Evolutionary conservation across 306 rosid species (phyloP).

Genomic region (Begonia peltatifolia): DNA sequence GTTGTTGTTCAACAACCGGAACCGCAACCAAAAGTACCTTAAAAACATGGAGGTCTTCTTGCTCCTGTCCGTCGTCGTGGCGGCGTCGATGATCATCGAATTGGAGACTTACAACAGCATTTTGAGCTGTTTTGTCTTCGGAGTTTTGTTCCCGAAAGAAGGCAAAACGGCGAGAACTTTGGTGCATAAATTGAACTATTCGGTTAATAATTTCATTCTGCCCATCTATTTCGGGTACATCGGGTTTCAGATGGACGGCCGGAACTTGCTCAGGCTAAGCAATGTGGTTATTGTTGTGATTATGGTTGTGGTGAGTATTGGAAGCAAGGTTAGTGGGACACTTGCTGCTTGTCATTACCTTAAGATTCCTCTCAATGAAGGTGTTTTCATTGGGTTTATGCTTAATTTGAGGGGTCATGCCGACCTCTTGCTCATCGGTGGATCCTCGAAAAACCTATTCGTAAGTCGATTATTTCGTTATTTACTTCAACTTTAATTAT

Average conservation of each 20-base stretch:
- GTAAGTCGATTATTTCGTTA: conserved; percentile 30
- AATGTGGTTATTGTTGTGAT: conserved; percentile 10
- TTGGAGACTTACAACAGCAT: conserved; percentile 45
- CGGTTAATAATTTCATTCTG: conserved; percentile 67
- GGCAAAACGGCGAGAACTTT: conserved; percentile 82
- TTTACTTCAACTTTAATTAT: not conserved
- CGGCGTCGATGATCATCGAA: conserved; percentile 49
- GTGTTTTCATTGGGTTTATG: conserved; percentile 56
- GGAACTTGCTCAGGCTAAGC: conserved; percentile 13
- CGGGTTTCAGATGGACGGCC: conserved; percentile 62
- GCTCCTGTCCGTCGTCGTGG: conserved; percentile 37
- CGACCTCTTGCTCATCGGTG: conserved; percentile 69
- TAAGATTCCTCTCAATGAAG: conserved; percentile 53
- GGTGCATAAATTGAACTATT: conserved; percentile 55
- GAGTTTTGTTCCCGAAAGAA: conserved; percentile 56
- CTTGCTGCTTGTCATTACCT: conserved; percentile 49
- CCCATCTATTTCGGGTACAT: conserved; percentile 78
- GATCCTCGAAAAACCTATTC: conserved; percentile 30
- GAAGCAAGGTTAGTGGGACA: conserved; percentile 64
- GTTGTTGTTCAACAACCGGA: conserved; percentile 45
- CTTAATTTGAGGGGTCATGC: conserved; percentile 83
- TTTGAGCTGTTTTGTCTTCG: conserved; percentile 40
- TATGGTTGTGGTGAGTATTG: conserved; percentile 48
- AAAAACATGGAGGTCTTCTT: conserved; percentile 47
- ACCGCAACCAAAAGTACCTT: conserved; percentile 51